Base-by-base conservation (phyloP, 148 eudicot genomes). In the Spergularia bocconei region DNA sequence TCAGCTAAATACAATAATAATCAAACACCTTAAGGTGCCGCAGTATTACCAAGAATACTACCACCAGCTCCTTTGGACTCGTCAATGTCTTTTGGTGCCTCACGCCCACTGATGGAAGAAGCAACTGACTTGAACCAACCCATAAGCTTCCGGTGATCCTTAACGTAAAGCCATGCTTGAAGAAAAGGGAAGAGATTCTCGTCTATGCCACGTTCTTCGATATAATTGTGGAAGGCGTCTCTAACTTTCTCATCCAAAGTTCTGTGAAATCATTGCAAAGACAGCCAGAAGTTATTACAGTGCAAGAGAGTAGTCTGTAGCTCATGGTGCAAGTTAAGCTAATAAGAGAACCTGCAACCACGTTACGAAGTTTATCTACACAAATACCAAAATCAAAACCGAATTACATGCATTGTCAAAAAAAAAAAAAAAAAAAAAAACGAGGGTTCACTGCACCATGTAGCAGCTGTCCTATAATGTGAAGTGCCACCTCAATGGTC, bases 101-200 rank as follows among this genome's bases (percentile, higher is more conserved):
- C 76, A 36, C 63, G 69, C 50, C 81, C 83, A 25, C 52, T 79
- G 69, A 92, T 50, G 23, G 75, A 83, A 23, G 71, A 64, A 62
- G 88, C 94, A 38, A 90, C 84, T 62, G 88, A 64, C 74, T 72
- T 87, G 82, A 85, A 90, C 94, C 94, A 87, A 16, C 80, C 80
- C 86, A 88, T 66, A 57, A 88, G 87, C 79, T 81, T 84, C 57
- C 84, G 81, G 73, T 88, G 86, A 77, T 92, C 94, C 82, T 90
- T 90, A 56, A 90, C 90, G 29, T 88, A 92, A 38, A 88, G 88
- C 97, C 97, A 92, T 65, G 91, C 92, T 84, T 84, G 92, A 73
- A 88, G 86, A 70, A 90, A 92, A 39, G 92, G 91, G 53, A 90
- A 92, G 25, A 90, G 92, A 67, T 66, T 82, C 83, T 87, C 97